Evolutionary conservation across 1,284 basidiomycete genomes (phyloP).

Genomic region (Leucoagaricus sp.): DNA sequence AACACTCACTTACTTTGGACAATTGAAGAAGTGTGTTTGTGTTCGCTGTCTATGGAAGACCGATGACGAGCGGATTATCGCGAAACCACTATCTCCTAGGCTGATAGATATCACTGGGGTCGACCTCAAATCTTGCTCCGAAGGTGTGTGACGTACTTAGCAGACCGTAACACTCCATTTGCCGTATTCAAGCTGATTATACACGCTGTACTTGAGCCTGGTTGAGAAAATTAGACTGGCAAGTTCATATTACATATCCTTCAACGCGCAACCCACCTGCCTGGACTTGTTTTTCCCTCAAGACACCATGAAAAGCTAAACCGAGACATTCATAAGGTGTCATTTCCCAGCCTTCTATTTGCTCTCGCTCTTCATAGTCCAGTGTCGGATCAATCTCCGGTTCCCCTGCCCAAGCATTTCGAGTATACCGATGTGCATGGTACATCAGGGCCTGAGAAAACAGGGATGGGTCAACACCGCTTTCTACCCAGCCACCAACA

Average conservation of each 20-base stretch:
- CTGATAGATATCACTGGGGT: conserved; percentile 37
- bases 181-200: conserved; percentile 76
- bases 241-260: not conserved
- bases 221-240: conserved; percentile 3
- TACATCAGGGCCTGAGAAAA: conserved; percentile 63
- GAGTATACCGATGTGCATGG: conserved; percentile 63
- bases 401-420: conserved; percentile 73
- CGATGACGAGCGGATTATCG: conserved; percentile 72
- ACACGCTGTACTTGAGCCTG: conserved; percentile 88
- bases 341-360: conserved; percentile 71
- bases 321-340: conserved; percentile 71
- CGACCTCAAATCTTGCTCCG: not conserved
- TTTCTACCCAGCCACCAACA: conserved; percentile 59
- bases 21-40: conserved; percentile 86
- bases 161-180: conserved; percentile 74
- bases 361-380: conserved; percentile 72
- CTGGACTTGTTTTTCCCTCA: conserved; percentile 67
- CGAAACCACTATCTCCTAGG: conserved; percentile 85
- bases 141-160: conserved; percentile 59
- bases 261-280: conserved; percentile 56
- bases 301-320: conserved; percentile 71
- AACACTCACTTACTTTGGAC: conserved; percentile 55
- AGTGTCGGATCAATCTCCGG: conserved; percentile 84
- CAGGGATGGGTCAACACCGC: conserved; percentile 83
- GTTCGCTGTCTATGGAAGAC: conserved; percentile 62